phyloP scores from a whole-genome alignment of 2,329 filamentous ascomycete species.

The Xylariaceae sp. region DNA sequence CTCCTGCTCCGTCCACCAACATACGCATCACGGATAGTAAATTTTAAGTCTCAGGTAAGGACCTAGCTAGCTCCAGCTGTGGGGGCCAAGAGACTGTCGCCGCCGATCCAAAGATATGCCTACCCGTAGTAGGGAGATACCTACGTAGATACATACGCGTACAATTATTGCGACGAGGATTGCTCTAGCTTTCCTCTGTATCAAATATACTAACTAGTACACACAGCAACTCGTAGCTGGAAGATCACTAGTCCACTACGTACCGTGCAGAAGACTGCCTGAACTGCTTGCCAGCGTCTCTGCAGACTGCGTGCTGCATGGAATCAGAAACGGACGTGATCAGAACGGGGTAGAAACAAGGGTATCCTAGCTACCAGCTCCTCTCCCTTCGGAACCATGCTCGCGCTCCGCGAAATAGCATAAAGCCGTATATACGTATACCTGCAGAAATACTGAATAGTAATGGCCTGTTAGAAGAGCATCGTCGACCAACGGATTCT shows the following conservation, averaged over 20 bases:
- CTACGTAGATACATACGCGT: not conserved
- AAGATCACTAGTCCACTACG: not conserved
- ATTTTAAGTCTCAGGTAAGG: not conserved
- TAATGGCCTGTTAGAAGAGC: constrained; percentile 20
- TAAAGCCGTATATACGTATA: not conserved
- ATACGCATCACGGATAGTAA: not conserved
- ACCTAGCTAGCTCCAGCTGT: not conserved
- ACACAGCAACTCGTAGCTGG: too few relatives aligned
- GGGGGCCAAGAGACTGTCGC: not conserved
- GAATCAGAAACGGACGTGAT: constrained; percentile 16
- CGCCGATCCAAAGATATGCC: not conserved
- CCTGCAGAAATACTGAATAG: constrained; percentile 5
- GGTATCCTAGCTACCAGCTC: not conserved
- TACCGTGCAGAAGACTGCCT: not conserved
- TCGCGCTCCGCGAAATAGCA: not conserved
- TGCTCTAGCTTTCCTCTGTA: too few relatives aligned
- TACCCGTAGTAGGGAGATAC: not conserved
- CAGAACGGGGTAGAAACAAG: constrained; percentile 20
- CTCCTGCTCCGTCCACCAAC: not conserved
- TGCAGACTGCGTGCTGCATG: constrained; percentile 26
- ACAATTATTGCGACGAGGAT: too few relatives aligned
- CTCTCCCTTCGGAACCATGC: not conserved
- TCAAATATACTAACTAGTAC: too few relatives aligned
- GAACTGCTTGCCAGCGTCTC: constrained; percentile 17
- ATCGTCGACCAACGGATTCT: constrained; percentile 13